Base-by-base conservation (phyloP, 352 stramenopile species). In the Aphanomyces cochlioides region DNA sequence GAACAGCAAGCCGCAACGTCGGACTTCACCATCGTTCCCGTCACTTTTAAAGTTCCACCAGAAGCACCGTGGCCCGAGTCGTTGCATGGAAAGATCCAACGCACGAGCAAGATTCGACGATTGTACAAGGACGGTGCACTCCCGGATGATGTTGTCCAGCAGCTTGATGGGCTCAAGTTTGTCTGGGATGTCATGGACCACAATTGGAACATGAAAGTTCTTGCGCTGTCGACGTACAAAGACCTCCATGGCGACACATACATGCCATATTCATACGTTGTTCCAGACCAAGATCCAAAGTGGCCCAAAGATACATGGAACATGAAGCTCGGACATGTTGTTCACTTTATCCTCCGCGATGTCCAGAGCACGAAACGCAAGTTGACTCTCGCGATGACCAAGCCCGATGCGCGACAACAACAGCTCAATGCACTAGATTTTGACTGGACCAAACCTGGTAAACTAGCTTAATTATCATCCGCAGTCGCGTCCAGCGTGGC, bases 401-500 rank as follows among this genome's bases (percentile, higher is more conserved):
- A 70, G 10, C 64, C 64, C 40, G 56, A 43, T 17, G 21, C 48
- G 37, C 48, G 64, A 12, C 64, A 70, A 40, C 37, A 41, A 47
- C 64, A 70, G 40, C 40, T 70, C 7, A 61, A n/a, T 10, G 64
- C 34, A 17, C 37, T 70, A 4, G 64, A 40, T 7, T 70, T 70
- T 47, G 40, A 70, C 40, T 70, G 64, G 64, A 56, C 54, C 54
- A 61, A 61, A 61, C 21, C 50, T 19, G 43, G 54, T 41, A 40
- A 13, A 61, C 19, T 61, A 63, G 12, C 53, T n/a, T 67, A 21
- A 10, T 58, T 39, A 37, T 69, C 63, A 17, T 69, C 21, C 17
- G 36, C 47, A 10, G 64, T 70, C 8, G 75, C 78, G 56, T 95
- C 87, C 13, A 95, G 73, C 17, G 92, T 82, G 58, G 89, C 76